These are phyloP conservation scores for Collariella sp. DNA, from an alignment of 495 filamentous ascomycete species.

Conservation along the genomic window DNA sequence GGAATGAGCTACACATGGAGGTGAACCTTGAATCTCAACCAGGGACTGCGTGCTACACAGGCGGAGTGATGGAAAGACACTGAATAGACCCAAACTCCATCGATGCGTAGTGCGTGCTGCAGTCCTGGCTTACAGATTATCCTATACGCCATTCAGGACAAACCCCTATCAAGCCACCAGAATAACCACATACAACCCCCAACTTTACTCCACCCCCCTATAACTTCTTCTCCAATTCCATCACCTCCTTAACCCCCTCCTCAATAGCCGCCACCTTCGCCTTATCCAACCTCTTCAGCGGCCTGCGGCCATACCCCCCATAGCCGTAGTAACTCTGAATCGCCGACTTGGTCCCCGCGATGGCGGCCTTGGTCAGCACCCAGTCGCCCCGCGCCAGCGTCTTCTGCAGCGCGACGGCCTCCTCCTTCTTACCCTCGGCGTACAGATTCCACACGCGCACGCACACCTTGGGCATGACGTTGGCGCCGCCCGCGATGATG, in stretches of 20 bases:
- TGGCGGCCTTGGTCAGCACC: constrained; percentile 77
- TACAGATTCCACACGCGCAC: constrained; percentile 77
- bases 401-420: constrained; percentile 66
- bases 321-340: constrained; percentile 81
- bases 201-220: constrained; percentile 9
- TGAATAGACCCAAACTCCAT: no score
- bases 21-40: no score
- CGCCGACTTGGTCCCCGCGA: constrained; percentile 78
- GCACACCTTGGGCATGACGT: constrained; percentile 75
- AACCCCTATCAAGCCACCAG: no score
- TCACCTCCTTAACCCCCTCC: constrained; percentile 63
- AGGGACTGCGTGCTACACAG: no score
- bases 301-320: constrained; percentile 67
- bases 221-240: constrained; percentile 45
- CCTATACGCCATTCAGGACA: no score
- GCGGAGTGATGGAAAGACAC: no score
- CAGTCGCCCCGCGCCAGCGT: constrained; percentile 69
- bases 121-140: no score
- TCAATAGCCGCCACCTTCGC: constrained; percentile 53
- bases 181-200: background rate
- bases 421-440: constrained; percentile 58
- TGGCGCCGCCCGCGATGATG: constrained; percentile 80
- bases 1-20: no score
- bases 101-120: no score
- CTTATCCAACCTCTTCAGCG: constrained; percentile 59